Conservation (phyloP, 805 yeast species). For the Suhomyces vadensis region DNA sequence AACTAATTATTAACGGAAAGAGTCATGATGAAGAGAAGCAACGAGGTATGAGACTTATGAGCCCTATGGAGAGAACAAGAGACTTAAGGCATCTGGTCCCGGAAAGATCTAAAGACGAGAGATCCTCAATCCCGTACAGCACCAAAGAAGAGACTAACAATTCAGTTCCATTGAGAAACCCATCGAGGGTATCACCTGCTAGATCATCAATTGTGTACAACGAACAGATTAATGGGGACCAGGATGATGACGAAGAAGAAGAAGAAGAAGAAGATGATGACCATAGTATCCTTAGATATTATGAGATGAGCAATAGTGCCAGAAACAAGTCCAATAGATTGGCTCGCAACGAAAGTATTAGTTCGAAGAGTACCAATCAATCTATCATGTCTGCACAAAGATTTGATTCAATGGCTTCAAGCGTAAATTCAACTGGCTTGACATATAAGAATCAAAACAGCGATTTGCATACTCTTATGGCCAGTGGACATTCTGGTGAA, state of each 20-base stretch:
- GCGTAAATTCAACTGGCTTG: conserved; percentile 4
- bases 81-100: neutral
- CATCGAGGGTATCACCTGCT: neutral
- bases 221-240: neutral
- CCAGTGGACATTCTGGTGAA: neutral
- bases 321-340: neutral
- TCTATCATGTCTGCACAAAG: conserved; percentile 7
- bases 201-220: neutral
- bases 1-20: conserved; percentile 11
- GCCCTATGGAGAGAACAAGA: neutral
- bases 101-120: neutral
- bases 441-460: neutral
- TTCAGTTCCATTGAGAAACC: neutral
- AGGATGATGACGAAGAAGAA: conserved; percentile 7
- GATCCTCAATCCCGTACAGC: neutral
- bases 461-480: neutral
- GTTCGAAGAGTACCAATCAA: conserved; percentile 7
- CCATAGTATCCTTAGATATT: conserved; percentile 4
- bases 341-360: conserved; percentile 7
- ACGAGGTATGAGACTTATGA: neutral
- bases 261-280: conserved; percentile 3
- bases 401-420: conserved; percentile 7
- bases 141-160: neutral
- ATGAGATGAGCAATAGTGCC: neutral
- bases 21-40: conserved; percentile 11